Conservation (phyloP, 192 early-diverging fungal genomes). For the Coemansia sp. region DNA sequence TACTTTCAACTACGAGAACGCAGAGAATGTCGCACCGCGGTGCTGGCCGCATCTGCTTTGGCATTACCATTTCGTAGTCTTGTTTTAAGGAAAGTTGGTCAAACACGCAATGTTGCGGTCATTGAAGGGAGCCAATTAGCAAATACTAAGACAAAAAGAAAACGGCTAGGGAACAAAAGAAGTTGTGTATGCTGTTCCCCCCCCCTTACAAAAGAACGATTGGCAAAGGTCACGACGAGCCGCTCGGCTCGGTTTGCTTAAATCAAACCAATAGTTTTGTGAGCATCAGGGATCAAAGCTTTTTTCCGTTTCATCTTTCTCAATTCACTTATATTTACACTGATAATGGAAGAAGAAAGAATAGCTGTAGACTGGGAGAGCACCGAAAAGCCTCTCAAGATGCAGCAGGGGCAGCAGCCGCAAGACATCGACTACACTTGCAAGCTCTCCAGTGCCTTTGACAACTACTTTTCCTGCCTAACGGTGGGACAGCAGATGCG, state of each 20-base stretch:
- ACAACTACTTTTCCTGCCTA: slow-evolving; percentile 49
- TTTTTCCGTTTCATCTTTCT: background rate
- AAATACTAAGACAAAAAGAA: too few species aligned
- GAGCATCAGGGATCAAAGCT: too few species aligned
- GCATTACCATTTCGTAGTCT: slow-evolving; percentile 43
- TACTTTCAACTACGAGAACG: slow-evolving; percentile 53
- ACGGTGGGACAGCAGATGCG: slow-evolving; percentile 51
- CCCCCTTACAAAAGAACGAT: too few species aligned
- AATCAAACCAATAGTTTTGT: too few species aligned
- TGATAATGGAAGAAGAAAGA: background rate
- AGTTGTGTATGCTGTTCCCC: too few species aligned
- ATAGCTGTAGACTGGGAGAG: slow-evolving; percentile 14
- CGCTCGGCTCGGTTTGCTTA: too few species aligned
- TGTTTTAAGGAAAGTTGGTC: too few species aligned
- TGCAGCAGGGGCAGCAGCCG: background rate
- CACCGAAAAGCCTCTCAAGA: slow-evolving; percentile 9
- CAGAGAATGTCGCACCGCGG: slow-evolving; percentile 54
- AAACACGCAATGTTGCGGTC: too few species aligned
- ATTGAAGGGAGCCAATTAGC: too few species aligned
- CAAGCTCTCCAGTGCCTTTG: slow-evolving; percentile 49
- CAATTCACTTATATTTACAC: background rate
- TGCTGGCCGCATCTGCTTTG: slow-evolving; percentile 47
- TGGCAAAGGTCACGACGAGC: background rate
- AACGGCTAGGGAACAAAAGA: too few species aligned
- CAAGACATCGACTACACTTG: slow-evolving; percentile 27